Evolutionary conservation across 139 green algal species (phyloP), one percentile per base, ranked within the genome.

Genomic region (Picochlorum sp.): DNA sequence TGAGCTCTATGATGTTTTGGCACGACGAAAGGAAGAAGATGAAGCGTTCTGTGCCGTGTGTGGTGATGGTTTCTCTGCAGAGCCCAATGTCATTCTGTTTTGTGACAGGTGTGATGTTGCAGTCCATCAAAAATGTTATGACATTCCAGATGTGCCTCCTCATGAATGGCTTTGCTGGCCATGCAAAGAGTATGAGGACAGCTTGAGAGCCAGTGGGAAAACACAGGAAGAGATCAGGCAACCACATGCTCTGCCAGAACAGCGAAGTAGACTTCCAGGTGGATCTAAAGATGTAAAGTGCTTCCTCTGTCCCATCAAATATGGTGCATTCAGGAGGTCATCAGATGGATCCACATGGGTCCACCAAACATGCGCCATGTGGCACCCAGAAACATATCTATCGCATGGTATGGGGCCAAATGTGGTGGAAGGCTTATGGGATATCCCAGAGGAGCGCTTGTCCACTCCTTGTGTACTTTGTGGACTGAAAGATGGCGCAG

Each of bases 111-210:
- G 90, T 68, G 88, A 96, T 62, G 58, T 97, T 31, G 80, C 83
- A 0, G 90, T 97, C 66, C 90, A 97, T 78, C 90, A 96, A 78
- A 44, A 57, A 14, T 95, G 88, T 79, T 94, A 94, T 72, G 78
- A 77, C 26, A 65, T 95, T 7, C n/a, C 34, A 15, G 66, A 74
- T 58, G 79, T 91, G 23, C 85, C 85, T 6, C 63, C 72, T 23
- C 77, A 74, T 68, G 88, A 93, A 73, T 96, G 89, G 89, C 79
- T 95, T 50, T 96, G 89, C 74, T 92, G 86, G 84, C 86, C 87
- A 3, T 96, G 89, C 82, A 50, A n/a, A 1, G 15, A 70, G 37
- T 69, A 93, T 64, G 90, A 96, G 80, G 69, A 79, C 11, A 31
- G 51, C 44, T 67, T 76, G 71, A 58, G 45, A 10, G 58, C 45